Evolutionary conservation across 2,329 filamentous ascomycete genomes (phyloP), one percentile per base, ranked within the genome.

Genomic region (Pyricularia pennisetigena): DNA sequence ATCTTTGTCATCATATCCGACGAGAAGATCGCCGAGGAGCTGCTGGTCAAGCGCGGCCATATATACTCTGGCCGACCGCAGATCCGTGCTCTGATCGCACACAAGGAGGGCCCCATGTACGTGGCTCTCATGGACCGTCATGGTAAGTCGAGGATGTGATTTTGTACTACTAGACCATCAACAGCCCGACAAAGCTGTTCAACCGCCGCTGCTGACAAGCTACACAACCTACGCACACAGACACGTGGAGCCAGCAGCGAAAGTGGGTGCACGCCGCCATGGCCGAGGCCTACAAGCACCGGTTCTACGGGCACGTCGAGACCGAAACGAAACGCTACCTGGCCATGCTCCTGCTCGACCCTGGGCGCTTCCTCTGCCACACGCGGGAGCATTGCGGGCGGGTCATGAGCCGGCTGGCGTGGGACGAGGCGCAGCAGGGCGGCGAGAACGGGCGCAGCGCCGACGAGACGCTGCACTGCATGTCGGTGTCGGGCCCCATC

Each of bases 211-310:
- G 28, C 71, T 70, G 41, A 65, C 30, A 41, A 70, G 16, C 68
- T 59, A 29, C 16, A 66, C n/a, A n/a, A n/a, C 68, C 65, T 67
- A 69, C 10, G n/a, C 1, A 68, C 6, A n/a, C 41, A 83, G 82
- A 83, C 29, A 79, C 74, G 61, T 84, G 82, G 82, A 80, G 78
- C 49, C 76, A 75, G 6, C 82, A 84, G 71, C 78, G 82, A 26
- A 84, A 83, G 74, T 84, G 82, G 82, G 78, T 82, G 14, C 82
- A 84, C 70, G 80, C 82, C 9, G 82, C 82, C 71, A 77, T 78
- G 77, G 75, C 74, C 28, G 76, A 78, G 68, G 74, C 77, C 3
- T 74, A 78, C 71, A 73, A 71, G 70, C 73, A 77, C 70, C 76
- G 76, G 71, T 84, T 83, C 71, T 82, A 82, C 71, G 82, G 82